These are phyloP conservation scores for Citrullus mucosospermus DNA, from an alignment of 306 rosid species.

Conservation along the genomic window DNA sequence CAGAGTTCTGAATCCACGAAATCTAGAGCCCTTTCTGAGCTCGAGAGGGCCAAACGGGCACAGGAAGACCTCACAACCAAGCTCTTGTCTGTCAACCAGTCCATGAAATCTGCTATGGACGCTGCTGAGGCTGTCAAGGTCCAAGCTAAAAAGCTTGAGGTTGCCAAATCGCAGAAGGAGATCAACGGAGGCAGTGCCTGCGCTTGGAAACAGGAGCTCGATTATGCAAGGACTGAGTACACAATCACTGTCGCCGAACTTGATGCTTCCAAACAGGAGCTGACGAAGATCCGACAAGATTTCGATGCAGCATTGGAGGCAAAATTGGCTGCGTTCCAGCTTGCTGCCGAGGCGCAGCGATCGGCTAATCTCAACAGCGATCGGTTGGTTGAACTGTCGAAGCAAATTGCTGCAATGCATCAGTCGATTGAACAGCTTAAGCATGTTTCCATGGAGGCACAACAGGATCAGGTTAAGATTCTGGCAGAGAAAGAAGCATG, in stretches of 20 bases:
- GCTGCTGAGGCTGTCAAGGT: conserved; percentile 37
- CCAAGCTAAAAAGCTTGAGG: conserved; percentile 32
- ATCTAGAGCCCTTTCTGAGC: conserved; percentile 44
- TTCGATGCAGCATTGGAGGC: conserved; percentile 68
- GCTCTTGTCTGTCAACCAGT: conserved; percentile 31
- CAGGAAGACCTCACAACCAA: conserved; percentile 35
- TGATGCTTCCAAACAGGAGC: conserved; percentile 69
- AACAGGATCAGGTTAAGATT: conserved; percentile 30
- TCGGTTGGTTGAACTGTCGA: conserved; percentile 35
- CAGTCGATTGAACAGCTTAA: conserved; percentile 40
- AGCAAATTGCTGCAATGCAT: conserved; percentile 38
- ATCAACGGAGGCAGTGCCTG: conserved; percentile 21
- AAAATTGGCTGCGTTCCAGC: conserved; percentile 54
- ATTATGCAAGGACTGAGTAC: conserved; percentile 46
- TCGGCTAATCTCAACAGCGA: conserved; percentile 41
- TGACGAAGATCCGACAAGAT: conserved; percentile 64
- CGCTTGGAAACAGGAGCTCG: conserved; percentile 54
- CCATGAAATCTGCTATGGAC: conserved; percentile 48
- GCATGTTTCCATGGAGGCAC: conserved; percentile 31
- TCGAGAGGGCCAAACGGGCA: conserved; percentile 44
- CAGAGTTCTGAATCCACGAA: conserved; percentile 31
- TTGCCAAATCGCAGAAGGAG: conserved; percentile 24
- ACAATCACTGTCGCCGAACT: conserved; percentile 27
- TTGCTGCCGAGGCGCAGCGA: conserved; percentile 70
- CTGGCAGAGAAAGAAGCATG: conserved; percentile 28